These are phyloP conservation scores for Agrocybe chaxingu DNA, from an alignment of 768 basidiomycete genomes.

Conservation along the genomic window DNA sequence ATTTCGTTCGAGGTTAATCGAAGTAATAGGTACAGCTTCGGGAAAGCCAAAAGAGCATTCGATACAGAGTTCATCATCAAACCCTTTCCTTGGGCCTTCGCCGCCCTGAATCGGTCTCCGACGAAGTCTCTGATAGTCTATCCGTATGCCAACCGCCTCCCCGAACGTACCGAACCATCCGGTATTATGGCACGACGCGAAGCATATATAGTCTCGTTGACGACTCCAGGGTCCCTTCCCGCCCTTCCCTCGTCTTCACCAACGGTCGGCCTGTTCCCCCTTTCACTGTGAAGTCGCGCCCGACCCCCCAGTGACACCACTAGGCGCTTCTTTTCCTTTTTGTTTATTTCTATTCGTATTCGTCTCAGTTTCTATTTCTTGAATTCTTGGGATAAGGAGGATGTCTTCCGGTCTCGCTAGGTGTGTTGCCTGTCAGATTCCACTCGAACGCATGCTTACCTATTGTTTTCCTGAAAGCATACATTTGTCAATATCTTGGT, in stretches of 20 bases:
- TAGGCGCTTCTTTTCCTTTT: background rate
- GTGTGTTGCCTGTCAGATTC: background rate
- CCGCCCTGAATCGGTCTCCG: background rate
- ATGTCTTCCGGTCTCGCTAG: slow-evolving; percentile 12
- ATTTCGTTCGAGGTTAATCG: background rate
- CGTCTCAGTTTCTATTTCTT: background rate
- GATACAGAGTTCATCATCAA: no score
- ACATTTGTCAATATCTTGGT: slow-evolving; percentile 20
- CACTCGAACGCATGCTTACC: background rate
- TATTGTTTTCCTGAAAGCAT: slow-evolving; percentile 6
- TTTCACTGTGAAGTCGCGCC: no score
- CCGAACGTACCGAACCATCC: slow-evolving; percentile 10
- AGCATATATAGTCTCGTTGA: slow-evolving; percentile 10
- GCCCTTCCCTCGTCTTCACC: slow-evolving; percentile 1
- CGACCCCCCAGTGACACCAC: no score
- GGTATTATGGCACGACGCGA: background rate
- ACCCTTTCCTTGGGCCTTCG: background rate
- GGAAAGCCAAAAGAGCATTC: background rate
- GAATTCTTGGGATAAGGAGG: background rate
- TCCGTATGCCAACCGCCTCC: slow-evolving; percentile 19
- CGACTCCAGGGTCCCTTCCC: slow-evolving; percentile 5
- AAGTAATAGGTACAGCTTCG: background rate
- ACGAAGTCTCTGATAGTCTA: slow-evolving; percentile 6
- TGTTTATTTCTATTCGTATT: background rate
- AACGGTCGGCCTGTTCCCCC: background rate